These are phyloP conservation scores for Begonia peltatifolia DNA, from an alignment of 306 rosid species.

Conservation along the genomic window DNA sequence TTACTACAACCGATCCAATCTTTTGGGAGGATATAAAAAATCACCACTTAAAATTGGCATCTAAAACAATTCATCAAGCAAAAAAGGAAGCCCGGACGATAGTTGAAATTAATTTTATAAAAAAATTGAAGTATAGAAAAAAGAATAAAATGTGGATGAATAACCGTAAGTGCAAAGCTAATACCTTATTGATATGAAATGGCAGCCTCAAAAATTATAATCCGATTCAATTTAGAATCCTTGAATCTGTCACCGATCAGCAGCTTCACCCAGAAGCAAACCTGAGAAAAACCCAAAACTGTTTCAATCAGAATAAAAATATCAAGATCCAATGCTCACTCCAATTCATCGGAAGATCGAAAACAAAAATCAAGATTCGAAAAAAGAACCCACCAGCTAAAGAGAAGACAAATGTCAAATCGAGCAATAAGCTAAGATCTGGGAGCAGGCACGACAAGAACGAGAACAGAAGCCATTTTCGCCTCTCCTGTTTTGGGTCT, in stretches of 20 bases:
- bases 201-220: constrained; percentile 32
- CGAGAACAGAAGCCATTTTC: constrained; percentile 63
- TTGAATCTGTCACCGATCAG: constrained; percentile 78
- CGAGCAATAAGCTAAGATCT: constrained; percentile 11
- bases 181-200: constrained; percentile 28
- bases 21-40: too few species aligned
- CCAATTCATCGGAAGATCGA: constrained; percentile 26
- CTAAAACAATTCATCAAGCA: not conserved
- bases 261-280: constrained; percentile 31
- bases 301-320: constrained; percentile 17
- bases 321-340: constrained; percentile 42
- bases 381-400: constrained; percentile 9
- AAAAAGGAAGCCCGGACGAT: constrained; percentile 5
- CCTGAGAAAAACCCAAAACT: constrained; percentile 29
- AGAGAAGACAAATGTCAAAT: constrained; percentile 9
- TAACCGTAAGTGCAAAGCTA: constrained; percentile 11
- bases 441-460: constrained; percentile 73
- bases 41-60: too few species aligned
- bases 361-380: constrained; percentile 44
- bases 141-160: constrained; percentile 24
- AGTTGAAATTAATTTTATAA: constrained; percentile 10
- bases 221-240: constrained; percentile 43
- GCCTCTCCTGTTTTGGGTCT: constrained; percentile 28
- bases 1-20: too few species aligned
- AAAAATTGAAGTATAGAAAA: constrained; percentile 6